Conservation (phyloP, 2,329 filamentous ascomycete species). For the Trichoderma gracile region DNA sequence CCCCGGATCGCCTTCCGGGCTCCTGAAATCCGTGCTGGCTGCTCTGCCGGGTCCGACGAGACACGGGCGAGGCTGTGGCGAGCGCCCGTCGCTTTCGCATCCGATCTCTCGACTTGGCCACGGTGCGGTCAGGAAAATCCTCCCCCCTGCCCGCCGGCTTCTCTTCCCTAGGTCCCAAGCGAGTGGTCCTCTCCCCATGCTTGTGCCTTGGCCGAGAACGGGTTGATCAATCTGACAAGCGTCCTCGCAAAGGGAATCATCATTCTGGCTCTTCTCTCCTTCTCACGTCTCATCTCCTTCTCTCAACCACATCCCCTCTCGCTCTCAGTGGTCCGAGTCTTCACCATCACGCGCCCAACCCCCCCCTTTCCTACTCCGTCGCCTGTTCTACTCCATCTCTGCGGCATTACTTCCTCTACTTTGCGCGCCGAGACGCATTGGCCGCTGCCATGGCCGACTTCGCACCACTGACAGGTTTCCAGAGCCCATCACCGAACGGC, state of each 20-base stretch:
- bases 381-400: background rate
- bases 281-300: background rate
- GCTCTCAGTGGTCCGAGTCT: background rate
- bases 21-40: slow-evolving; percentile 5
- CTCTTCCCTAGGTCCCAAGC: slow-evolving; percentile 18
- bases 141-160: slow-evolving; percentile 9
- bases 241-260: background rate
- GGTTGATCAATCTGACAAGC: slow-evolving; percentile 23
- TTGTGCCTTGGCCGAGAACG: slow-evolving; percentile 3
- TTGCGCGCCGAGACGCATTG: slow-evolving; percentile 23
- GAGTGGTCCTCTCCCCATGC: slow-evolving; percentile 16
- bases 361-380: background rate
- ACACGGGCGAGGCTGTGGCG: slow-evolving; percentile 10
- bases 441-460: slow-evolving; percentile 33
- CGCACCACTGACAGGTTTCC: slow-evolving; percentile 38
- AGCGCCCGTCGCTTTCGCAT: background rate
- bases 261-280: slow-evolving; percentile 2
- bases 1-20: slow-evolving; percentile 21
- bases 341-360: too few relatives aligned
- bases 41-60: background rate
- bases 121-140: slow-evolving; percentile 24
- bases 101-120: slow-evolving; percentile 6
- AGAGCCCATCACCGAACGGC: slow-evolving; percentile 36
- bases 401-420: background rate
- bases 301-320: background rate